Percentiles rank a stretch among this genome's conserved stretches.
Conservation (phyloP, 257 asterid genomes). For the Eustoma russellianum region DNA sequence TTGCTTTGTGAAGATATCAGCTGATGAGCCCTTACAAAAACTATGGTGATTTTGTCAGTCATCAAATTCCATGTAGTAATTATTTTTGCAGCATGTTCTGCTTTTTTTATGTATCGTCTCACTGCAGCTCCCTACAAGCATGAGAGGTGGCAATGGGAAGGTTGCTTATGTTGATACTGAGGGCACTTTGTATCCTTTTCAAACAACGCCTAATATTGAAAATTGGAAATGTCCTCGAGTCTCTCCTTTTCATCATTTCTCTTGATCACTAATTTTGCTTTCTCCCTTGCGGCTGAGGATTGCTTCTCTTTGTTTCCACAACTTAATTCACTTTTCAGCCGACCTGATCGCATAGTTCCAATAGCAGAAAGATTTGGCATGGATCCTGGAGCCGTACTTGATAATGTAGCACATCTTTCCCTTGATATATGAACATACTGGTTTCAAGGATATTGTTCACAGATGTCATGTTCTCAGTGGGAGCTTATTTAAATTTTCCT, state of each 20-base stretch:
- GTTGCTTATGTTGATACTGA: conserved; percentile 97
- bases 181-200: conserved; percentile 92
- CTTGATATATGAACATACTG: neutral
- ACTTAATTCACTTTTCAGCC: conserved; percentile 44
- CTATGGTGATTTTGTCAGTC: no score
- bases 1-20: neutral
- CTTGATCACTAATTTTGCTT: neutral
- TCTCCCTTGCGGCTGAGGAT: neutral
- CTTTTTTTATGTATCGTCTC: neutral
- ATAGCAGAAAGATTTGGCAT: conserved; percentile 98
- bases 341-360: conserved; percentile 92
- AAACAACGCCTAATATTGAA: neutral
- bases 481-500: neutral
- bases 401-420: conserved; percentile 48
- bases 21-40: neutral
- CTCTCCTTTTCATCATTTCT: no score
- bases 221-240: no score
- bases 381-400: conserved; percentile 99
- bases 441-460: neutral
- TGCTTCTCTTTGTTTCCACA: conserved; percentile 19
- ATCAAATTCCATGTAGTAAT: neutral
- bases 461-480: neutral
- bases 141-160: conserved; percentile 98
- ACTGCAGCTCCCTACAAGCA: conserved; percentile 79
- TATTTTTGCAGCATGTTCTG: neutral